Percentiles rank a stretch among this genome's conserved stretches.
Evolutionary conservation across 2,329 filamentous ascomycete species (phyloP).

Genomic region (Teratosphaeria pseudoeucalypti): DNA sequence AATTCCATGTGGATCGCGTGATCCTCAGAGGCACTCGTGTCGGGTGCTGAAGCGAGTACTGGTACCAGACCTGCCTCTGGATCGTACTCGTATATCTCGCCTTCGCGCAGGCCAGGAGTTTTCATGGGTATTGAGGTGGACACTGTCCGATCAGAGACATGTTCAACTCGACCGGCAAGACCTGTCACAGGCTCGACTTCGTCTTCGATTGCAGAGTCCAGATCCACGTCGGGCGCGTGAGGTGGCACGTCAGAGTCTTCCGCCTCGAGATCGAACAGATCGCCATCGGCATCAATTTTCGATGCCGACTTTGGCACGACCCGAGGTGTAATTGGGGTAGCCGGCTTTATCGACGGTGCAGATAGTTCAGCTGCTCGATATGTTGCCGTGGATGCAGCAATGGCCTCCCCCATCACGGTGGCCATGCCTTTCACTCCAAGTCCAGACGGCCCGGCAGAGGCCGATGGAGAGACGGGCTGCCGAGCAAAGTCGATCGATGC

Average conservation of each 20-base stretch:
- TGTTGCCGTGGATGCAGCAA: neutral
- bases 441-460: neutral
- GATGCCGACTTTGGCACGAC: neutral
- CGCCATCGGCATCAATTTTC: constrained; percentile 17
- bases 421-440: neutral
- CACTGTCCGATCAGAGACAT: neutral
- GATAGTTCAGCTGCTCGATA: neutral
- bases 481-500: constrained; percentile 1
- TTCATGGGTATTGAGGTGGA: constrained; percentile 7
- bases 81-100: constrained; percentile 7
- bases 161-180: neutral
- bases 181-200: constrained; percentile 6
- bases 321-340: neutral
- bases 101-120: neutral
- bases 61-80: constrained; percentile 10
- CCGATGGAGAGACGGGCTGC: neutral
- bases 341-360: neutral
- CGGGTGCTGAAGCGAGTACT: neutral
- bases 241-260: constrained; percentile 7
- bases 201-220: constrained; percentile 6
- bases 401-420: neutral
- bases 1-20: constrained; percentile 15
- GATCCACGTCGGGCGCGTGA: neutral
- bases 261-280: constrained; percentile 21
- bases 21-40: constrained; percentile 1